Base-by-base conservation (phyloP, 1,284 basidiomycete genomes). In the Sutorius eximius region DNA sequence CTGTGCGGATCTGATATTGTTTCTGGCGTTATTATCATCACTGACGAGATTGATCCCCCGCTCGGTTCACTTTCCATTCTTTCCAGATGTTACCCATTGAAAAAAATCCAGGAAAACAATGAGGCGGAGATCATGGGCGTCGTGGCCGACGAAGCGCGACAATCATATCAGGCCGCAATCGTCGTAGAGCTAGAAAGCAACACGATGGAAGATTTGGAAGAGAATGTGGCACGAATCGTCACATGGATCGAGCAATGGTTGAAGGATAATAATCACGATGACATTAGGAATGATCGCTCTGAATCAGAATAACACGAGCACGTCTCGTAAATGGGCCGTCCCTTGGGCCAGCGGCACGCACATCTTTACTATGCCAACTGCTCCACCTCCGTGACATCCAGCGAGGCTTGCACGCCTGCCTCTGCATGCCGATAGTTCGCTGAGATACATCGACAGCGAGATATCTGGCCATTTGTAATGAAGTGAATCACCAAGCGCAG, bases 31-130 rank as follows among this genome's bases (percentile, higher is more conserved):
- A 10, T n/a, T 11, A 15, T 20, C 16, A n/a, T 47, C 24, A 9
- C 20, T 24, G 11, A 47, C 12, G 10, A 13, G 10, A 13, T 12
- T 12, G 11, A n/a, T 43, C 5, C 20, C 5, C 18, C 3, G n/a
- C 29, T 34, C 9, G 5, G 6, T 3, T 9, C 18, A 29, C 11
- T 10, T 38, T 18, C 37, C 37, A 10, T 11, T 24, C 15, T 24
- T 16, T 20, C 20, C 5, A 98, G 96, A 61, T 83, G 85, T 12
- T 99, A 99, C 69, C 77, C 90, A 1, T 73, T 94, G 45, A 91
- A 93, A 69, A 99, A 99, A 76, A 93, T 99, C 11, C 90, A 95
- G 70, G 97, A 99, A 73, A 99, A 99, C 72, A 96, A 99, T 73
- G 89, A 95, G 64, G 95, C 95, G 10, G 96, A 99, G 74, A 99